Evolutionary conservation across 768 basidiomycete genomes (phyloP).

Genomic region (Tephrocybe sp.): DNA sequence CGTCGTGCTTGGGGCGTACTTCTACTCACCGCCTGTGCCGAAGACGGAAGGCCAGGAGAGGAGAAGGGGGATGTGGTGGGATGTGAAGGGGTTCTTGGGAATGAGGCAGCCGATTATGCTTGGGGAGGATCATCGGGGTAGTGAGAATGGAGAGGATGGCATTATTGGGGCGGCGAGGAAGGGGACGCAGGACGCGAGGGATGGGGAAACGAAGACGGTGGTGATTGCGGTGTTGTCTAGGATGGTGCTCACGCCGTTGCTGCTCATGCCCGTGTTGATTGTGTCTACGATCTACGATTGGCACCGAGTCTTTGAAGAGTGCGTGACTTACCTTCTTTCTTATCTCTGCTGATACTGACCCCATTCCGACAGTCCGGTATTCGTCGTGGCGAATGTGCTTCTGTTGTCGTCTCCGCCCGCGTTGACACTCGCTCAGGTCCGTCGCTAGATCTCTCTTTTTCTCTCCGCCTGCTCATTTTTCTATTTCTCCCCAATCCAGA

Average conservation of each 20-base stretch:
- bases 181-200: neutral
- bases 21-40: slow-evolving; percentile 45
- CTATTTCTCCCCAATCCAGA: slow-evolving; percentile 36
- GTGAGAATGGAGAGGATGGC: slow-evolving; percentile 1
- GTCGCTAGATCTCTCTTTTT: neutral
- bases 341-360: slow-evolving; percentile 6
- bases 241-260: slow-evolving; percentile 83
- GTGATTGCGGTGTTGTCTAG: slow-evolving; percentile 78
- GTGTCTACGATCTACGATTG: slow-evolving; percentile 57
- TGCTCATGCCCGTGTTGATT: slow-evolving; percentile 78
- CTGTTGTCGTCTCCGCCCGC: slow-evolving; percentile 85
- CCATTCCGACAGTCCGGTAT: slow-evolving; percentile 63
- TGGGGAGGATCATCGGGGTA: slow-evolving; percentile 1
- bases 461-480: slow-evolving; percentile 1
- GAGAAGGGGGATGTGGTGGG: slow-evolving; percentile 18
- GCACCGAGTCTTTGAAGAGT: slow-evolving; percentile 76
- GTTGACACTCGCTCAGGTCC: slow-evolving; percentile 51
- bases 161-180: neutral
- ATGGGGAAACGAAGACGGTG: slow-evolving; percentile 73
- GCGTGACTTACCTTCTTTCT: slow-evolving; percentile 29
- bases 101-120: slow-evolving; percentile 22
- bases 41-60: slow-evolving; percentile 5
- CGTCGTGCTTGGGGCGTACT: slow-evolving; percentile 92
- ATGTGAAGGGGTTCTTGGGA: slow-evolving; percentile 43
- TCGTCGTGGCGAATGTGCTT: slow-evolving; percentile 82